These are phyloP conservation scores for Thielaviopsis euricoi DNA, from an alignment of 2,329 filamentous ascomycete genomes.

Conservation along the genomic window DNA sequence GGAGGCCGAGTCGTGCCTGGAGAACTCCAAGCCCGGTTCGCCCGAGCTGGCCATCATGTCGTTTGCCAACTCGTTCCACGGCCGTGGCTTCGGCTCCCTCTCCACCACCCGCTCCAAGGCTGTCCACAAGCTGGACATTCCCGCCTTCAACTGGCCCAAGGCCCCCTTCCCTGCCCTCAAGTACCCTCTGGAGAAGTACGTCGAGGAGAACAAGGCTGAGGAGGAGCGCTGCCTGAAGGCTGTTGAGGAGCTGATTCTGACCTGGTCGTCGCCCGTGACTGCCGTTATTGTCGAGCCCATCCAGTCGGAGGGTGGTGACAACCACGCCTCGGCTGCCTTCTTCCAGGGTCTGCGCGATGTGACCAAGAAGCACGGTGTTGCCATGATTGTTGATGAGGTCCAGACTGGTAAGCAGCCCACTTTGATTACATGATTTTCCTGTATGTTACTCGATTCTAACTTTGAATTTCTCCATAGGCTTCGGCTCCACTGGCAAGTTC, in stretches of 20 bases:
- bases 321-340: conserved; percentile 77
- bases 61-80: conserved; percentile 81
- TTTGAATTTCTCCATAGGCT: conserved; percentile 26
- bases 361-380: conserved; percentile 59
- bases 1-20: conserved; percentile 61
- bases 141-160: conserved; percentile 88
- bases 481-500: conserved; percentile 85
- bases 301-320: conserved; percentile 87
- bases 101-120: conserved; percentile 85
- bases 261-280: conserved; percentile 62
- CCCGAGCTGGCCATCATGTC: conserved; percentile 69
- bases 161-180: conserved; percentile 72
- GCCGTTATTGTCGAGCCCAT: conserved; percentile 80
- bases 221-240: conserved; percentile 70
- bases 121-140: conserved; percentile 89
- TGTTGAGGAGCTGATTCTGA: conserved; percentile 65
- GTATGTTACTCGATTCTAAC: neutral
- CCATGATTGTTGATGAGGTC: conserved; percentile 86
- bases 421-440: neutral
- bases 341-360: conserved; percentile 70
- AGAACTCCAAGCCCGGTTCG: conserved; percentile 61
- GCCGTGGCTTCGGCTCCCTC: conserved; percentile 71
- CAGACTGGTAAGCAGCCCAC: conserved; percentile 44
- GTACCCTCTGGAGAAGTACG: conserved; percentile 71
- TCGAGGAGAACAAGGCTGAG: conserved; percentile 62